A percentile compares a stretch with the other conserved stretches of the same genome.
Evolutionary conservation across 192 early-diverging fungal species (phyloP).

Genomic region (Umbelopsis vinacea): DNA sequence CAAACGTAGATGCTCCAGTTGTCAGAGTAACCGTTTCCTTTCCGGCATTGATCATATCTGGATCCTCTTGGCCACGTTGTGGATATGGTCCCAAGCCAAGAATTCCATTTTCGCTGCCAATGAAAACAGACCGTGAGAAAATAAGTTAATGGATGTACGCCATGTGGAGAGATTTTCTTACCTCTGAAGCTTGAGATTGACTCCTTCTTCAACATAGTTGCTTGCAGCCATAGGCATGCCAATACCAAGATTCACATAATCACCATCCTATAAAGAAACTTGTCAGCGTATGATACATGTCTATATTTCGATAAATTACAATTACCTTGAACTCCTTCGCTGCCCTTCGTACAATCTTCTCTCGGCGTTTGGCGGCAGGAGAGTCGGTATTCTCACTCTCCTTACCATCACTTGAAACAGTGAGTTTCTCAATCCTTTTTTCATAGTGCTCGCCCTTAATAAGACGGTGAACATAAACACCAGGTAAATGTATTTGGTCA

Average conservation of each 20-base stretch:
- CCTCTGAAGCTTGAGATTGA: slow-evolving; percentile 74
- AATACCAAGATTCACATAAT: slow-evolving; percentile 67
- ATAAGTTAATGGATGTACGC: not conserved
- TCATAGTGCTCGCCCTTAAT: slow-evolving; percentile 73
- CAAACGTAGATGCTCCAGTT: slow-evolving; percentile 71
- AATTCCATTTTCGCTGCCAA: slow-evolving; percentile 73
- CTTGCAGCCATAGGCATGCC: slow-evolving; percentile 81
- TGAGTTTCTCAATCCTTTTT: slow-evolving; percentile 73
- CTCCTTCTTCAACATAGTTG: slow-evolving; percentile 73
- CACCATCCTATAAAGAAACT: slow-evolving; percentile 25
- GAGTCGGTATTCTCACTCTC: slow-evolving; percentile 41
- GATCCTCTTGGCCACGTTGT: slow-evolving; percentile 67
- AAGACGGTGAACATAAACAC: slow-evolving; percentile 75
- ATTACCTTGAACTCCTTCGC: slow-evolving; percentile 73
- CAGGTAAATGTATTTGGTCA: slow-evolving; percentile 74
- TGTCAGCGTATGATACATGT: slow-evolving; percentile 16
- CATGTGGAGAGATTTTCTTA: not conserved
- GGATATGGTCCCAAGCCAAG: slow-evolving; percentile 80
- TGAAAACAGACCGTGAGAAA: not conserved
- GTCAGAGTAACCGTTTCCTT: slow-evolving; percentile 80
- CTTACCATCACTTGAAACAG: slow-evolving; percentile 48
- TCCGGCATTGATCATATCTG: slow-evolving; percentile 82
- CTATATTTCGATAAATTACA: slow-evolving; percentile 59
- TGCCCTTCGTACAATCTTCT: slow-evolving; percentile 75
- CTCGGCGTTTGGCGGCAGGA: slow-evolving; percentile 49